Conservation (phyloP, 1,139 yeast genomes). For the Yamadazyma membranifaciens region DNA sequence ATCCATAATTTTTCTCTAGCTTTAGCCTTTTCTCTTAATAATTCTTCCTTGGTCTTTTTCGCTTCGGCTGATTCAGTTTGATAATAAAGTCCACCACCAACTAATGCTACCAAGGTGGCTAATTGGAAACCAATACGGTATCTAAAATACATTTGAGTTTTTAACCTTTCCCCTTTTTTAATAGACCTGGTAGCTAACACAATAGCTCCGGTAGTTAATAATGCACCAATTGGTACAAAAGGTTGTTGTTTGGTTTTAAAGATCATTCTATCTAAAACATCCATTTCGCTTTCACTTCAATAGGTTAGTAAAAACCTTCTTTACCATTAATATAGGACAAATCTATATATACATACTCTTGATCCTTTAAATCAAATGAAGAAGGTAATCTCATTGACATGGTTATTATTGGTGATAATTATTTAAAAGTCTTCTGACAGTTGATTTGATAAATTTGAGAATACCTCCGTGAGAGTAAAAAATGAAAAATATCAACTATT, state of each 20-base stretch:
- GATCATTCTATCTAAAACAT: conserved; percentile 29
- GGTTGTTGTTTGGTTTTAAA: conserved; percentile 67
- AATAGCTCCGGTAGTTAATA: conserved; percentile 80
- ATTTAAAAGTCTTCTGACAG: neutral
- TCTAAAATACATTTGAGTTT: conserved; percentile 83
- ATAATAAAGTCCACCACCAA: conserved; percentile 71
- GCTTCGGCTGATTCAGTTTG: conserved; percentile 43
- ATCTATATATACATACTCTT: neutral
- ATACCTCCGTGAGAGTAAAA: neutral
- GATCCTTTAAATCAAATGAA: conserved; percentile 12
- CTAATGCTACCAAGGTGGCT: conserved; percentile 75
- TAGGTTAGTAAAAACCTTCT: neutral
- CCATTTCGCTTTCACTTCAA: conserved; percentile 24
- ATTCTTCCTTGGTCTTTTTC: conserved; percentile 57
- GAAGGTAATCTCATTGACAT: conserved; percentile 20
- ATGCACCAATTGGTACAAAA: conserved; percentile 74
- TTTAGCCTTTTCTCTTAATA: conserved; percentile 72
- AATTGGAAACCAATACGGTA: conserved; percentile 89
- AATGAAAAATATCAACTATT: too few relatives aligned
- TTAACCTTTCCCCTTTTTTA: conserved; percentile 65
- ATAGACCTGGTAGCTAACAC: conserved; percentile 75
- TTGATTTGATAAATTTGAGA: conserved; percentile 1
- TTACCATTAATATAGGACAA: too few relatives aligned
- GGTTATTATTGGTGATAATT: neutral
- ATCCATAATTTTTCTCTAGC: conserved; percentile 86